Evolutionary conservation across 768 basidiomycete genomes (phyloP).

Genomic region (Tulasnella sp.): DNA sequence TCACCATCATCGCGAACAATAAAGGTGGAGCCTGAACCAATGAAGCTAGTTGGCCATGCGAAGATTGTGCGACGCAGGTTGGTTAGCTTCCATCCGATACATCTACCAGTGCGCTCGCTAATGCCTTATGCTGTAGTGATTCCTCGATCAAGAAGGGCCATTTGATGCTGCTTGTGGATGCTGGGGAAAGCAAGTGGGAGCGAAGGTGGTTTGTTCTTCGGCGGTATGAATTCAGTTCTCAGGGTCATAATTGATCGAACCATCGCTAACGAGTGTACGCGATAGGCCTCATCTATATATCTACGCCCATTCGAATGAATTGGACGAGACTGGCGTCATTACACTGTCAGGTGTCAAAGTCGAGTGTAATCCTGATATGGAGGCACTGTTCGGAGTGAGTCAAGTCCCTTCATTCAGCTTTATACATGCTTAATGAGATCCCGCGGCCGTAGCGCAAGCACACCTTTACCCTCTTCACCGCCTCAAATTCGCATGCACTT

Average conservation of each 20-base stretch:
- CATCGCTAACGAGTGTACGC: background rate
- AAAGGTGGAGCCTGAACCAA: conserved; percentile 36
- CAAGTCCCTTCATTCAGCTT: background rate
- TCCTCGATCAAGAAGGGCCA: conserved; percentile 76
- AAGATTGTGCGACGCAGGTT: conserved; percentile 66
- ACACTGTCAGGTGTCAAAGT: conserved; percentile 78
- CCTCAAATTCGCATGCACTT: conserved; percentile 84
- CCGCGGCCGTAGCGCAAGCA: conserved; percentile 39
- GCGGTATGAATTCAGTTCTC: conserved; percentile 39
- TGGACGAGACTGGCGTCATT: conserved; percentile 74
- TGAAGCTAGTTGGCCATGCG: conserved; percentile 63
- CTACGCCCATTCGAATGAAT: conserved; percentile 73
- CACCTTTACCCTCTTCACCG: conserved; percentile 87
- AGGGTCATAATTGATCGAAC: background rate
- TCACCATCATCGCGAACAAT: conserved; percentile 27
- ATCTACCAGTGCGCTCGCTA: background rate
- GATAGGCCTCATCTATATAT: conserved; percentile 80
- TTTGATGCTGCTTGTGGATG: conserved; percentile 70
- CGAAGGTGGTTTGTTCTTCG: conserved; percentile 78
- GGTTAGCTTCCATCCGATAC: conserved; percentile 1
- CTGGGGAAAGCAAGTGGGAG: conserved; percentile 71
- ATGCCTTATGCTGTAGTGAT: conserved; percentile 41
- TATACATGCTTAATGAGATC: background rate
- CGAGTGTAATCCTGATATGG: conserved; percentile 78
- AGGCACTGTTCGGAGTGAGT: conserved; percentile 74